Evolutionary conservation across 257 asterid species (phyloP).

Genomic region (Fraxinus cuspidata): DNA sequence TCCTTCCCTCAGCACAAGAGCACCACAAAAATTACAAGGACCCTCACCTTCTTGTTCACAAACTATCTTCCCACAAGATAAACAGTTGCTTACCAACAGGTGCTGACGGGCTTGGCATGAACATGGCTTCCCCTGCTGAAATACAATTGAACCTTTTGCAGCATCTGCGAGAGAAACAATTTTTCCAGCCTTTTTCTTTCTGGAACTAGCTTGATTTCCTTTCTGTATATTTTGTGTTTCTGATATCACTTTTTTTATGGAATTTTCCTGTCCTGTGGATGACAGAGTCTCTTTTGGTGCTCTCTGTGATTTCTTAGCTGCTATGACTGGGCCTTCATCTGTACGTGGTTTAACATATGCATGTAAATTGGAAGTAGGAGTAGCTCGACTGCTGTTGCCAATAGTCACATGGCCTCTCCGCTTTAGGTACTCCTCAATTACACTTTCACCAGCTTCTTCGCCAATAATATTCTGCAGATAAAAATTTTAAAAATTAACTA

Average conservation of each 20-base stretch:
- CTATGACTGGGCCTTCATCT: conserved; percentile 36
- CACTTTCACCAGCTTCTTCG: conserved; percentile 71
- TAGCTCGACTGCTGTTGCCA: conserved; percentile 28
- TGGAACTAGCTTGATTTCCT: conserved; percentile 48
- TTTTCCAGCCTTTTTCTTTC: conserved; percentile 84
- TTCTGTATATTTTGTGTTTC: conserved; percentile 38
- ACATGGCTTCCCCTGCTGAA: conserved; percentile 93
- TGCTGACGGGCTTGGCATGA: conserved; percentile 93
- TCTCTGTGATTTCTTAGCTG: conserved; percentile 57
- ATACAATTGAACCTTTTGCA: conserved; percentile 85
- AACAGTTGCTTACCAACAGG: conserved; percentile 78
- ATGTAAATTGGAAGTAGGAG: conserved; percentile 59
- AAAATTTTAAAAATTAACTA: conserved; percentile 2
- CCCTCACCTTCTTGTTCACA: conserved; percentile 99
- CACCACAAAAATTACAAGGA: conserved; percentile 88
- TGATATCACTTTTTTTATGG: conserved; percentile 33
- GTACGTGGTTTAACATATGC: conserved; percentile 83
- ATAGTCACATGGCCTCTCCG: conserved; percentile 67
- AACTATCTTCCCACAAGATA: conserved; percentile 93
- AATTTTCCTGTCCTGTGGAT: conserved; percentile 46
- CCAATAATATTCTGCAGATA: conserved; percentile 77
- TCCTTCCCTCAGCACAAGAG: conserved; percentile 87
- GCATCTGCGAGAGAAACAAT: conserved; percentile 90
- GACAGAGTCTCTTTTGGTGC: conserved; percentile 49
- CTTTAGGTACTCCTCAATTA: conserved; percentile 72